Base-by-base conservation (phyloP, 2,329 filamentous ascomycete genomes). In the Huntiella decipiens region DNA sequence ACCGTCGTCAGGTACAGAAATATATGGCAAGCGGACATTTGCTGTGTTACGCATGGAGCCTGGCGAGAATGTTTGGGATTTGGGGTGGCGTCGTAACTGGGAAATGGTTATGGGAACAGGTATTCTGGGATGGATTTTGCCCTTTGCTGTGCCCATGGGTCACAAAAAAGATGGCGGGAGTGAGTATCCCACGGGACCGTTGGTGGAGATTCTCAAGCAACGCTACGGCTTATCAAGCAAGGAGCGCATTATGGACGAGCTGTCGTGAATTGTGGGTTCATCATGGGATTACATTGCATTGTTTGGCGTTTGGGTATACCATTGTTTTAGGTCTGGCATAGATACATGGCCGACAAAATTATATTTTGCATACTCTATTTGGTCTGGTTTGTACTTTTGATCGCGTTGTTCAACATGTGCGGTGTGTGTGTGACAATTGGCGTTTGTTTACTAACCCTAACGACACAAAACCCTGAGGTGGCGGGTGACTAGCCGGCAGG, bases 61-160 rank as follows among this genome's bases (percentile, higher is more conserved):
- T 0, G 79, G 82, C 7, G 79, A 91, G 53, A 94, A 94, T 53
- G 84, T 85, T 0, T 98, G 85, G 77, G 74, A 93, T 54, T 64
- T 91, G 1, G 83, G 82, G 2, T 62, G 63, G 6, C 67, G 71
- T 51, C 62, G 66, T 22, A 96, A 96, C 56, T 79, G 86, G 63
- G 73, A 75, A 52, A 71, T 79, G 11, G 74, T 95, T 17, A 85
- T 98, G 77, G 88, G 88, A 0, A 62, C 70, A 40, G 72, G 63
- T 15, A 52, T 77, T 2, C 50, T 79, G 11, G 82, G 94, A 50
- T 96, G 87, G 87, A 56, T 94, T 10, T 61, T 94, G 1, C 88
- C 88, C 0, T 58, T 93, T 32, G 74, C 67, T 47, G 68, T 73
- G 49, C 22, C 22, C 4, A 28, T 28, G 22, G 22, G 4, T 3